Evolutionary conservation across 148 eudicot species (phyloP).

Genomic region (Vaccinium corymbosum): DNA sequence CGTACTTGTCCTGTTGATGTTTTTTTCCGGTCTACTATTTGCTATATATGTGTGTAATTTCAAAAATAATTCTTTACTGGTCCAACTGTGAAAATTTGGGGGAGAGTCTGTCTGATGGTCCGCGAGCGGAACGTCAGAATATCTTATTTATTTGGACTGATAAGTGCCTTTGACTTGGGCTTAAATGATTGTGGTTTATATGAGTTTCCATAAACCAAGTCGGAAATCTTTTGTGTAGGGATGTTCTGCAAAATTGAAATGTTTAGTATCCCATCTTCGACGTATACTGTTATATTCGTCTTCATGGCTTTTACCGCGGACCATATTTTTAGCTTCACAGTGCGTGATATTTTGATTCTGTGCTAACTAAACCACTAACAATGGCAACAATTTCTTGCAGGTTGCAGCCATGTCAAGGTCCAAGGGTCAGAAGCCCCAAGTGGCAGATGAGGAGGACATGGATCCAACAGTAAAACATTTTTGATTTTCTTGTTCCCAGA

Average conservation of each 20-base stretch:
- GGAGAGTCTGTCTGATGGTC: neutral
- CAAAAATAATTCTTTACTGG: neutral
- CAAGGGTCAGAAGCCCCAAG: conserved; percentile 47
- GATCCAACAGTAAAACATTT: conserved; percentile 68
- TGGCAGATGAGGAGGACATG: conserved; percentile 89
- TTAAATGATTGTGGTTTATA: neutral
- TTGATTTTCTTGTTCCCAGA: neutral
- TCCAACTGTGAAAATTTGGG: neutral
- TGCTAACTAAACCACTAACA: neutral
- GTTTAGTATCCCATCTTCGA: no score
- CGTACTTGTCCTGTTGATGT: neutral
- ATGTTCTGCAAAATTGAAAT: no score
- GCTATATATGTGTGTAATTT: neutral
- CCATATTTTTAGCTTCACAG: neutral
- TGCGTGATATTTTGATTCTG: neutral
- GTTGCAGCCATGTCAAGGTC: conserved; percentile 45
- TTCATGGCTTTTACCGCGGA: no score
- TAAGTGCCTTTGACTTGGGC: neutral
- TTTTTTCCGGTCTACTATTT: neutral
- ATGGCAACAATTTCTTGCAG: conserved; percentile 16
- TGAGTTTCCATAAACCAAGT: neutral
- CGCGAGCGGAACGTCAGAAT: neutral
- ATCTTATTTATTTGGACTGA: neutral
- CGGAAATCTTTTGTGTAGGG: neutral
- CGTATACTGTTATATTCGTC: no score